Conservation (phyloP, 495 filamentous ascomycete genomes). For the Daldinia decipiens region DNA sequence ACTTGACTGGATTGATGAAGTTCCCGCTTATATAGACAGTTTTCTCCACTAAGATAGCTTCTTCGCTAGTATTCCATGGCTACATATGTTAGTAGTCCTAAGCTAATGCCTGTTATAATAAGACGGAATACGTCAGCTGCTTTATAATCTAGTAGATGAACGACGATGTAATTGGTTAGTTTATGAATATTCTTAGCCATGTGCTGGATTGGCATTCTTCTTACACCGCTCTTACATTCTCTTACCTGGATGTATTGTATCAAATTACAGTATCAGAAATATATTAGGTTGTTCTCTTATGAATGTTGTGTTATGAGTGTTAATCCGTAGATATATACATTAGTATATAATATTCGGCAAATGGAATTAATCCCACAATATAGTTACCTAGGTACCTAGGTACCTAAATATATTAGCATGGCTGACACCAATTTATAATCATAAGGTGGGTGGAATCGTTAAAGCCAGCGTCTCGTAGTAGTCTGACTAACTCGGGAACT, state of each 20-base stretch:
- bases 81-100: neutral
- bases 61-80: neutral
- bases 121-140: neutral
- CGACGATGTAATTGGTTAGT: neutral
- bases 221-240: neutral
- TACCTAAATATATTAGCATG: too few relatives aligned
- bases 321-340: too few relatives aligned
- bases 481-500: too few relatives aligned
- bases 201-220: neutral
- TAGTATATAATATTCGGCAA: too few relatives aligned
- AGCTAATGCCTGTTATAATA: neutral
- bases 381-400: too few relatives aligned
- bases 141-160: neutral
- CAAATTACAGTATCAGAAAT: too few relatives aligned
- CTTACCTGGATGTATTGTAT: neutral
- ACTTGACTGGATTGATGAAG: neutral
- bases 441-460: too few relatives aligned
- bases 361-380: too few relatives aligned
- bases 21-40: neutral
- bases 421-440: too few relatives aligned
- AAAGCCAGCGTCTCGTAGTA: too few relatives aligned
- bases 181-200: neutral
- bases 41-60: neutral
- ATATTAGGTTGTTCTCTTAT: too few relatives aligned
- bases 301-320: too few relatives aligned